Evolutionary conservation across 106 monocot species (phyloP).

Genomic region (Agapanthus africanus): DNA sequence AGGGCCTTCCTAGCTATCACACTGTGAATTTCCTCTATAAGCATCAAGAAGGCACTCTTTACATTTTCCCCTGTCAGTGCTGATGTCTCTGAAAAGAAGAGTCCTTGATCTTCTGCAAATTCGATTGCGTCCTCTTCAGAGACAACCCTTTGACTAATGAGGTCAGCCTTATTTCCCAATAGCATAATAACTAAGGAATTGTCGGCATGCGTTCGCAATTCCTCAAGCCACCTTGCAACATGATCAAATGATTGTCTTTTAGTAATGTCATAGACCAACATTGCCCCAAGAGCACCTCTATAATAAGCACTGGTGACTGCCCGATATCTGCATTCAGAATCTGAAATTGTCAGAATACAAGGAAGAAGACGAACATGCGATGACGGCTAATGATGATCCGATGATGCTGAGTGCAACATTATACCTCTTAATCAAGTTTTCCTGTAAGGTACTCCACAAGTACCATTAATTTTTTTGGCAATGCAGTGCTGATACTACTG

Average conservation of each 20-base stretch:
- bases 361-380: too few relatives aligned
- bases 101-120: slow-evolving; percentile 64
- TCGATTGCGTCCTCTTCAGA: slow-evolving; percentile 46
- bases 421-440: too few relatives aligned
- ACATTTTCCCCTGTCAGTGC: slow-evolving; percentile 68
- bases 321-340: slow-evolving; percentile 30
- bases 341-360: background rate
- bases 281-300: slow-evolving; percentile 51
- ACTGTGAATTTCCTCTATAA: slow-evolving; percentile 49
- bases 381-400: too few relatives aligned
- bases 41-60: slow-evolving; percentile 45
- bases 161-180: slow-evolving; percentile 67
- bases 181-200: slow-evolving; percentile 55
- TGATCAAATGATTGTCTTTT: slow-evolving; percentile 35
- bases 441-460: too few relatives aligned
- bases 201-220: slow-evolving; percentile 31
- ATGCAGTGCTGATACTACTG: too few relatives aligned
- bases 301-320: slow-evolving; percentile 73
- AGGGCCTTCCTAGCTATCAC: slow-evolving; percentile 47
- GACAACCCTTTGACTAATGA: slow-evolving; percentile 27
- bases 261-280: slow-evolving; percentile 44
- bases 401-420: too few relatives aligned
- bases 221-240: slow-evolving; percentile 41
- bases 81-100: slow-evolving; percentile 71
- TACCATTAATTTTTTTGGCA: too few relatives aligned